Conservation (phyloP, 192 early-diverging fungal genomes). For the Linnemannia elongata region DNA sequence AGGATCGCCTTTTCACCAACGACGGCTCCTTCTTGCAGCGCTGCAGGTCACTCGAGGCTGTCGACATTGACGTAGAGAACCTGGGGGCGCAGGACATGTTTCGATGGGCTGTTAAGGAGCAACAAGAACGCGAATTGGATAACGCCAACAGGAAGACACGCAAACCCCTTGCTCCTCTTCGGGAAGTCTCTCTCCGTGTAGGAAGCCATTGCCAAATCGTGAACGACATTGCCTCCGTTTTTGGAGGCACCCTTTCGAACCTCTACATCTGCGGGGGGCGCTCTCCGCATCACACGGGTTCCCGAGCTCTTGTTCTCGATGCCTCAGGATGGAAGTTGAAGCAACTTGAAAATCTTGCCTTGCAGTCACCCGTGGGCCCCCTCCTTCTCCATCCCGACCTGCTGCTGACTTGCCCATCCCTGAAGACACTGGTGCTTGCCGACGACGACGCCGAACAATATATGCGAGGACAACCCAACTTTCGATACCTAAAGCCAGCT, state of each 20-base stretch:
- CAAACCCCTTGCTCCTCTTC: neutral
- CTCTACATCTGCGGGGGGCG: neutral
- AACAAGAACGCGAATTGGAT: neutral
- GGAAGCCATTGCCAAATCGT: neutral
- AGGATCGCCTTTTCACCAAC: neutral
- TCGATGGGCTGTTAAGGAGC: neutral
- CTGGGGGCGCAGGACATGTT: neutral
- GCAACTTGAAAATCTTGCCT: neutral
- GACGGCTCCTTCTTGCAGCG: neutral
- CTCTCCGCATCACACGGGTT: neutral
- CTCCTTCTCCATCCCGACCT: neutral
- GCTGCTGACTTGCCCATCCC: neutral
- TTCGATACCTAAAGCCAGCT: neutral
- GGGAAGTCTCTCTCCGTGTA: neutral
- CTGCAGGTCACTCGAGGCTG: neutral
- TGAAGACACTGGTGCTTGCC: neutral
- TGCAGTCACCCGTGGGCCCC: no score
- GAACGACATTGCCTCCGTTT: neutral
- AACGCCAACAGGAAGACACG: no score
- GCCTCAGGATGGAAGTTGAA: neutral
- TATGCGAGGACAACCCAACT: neutral
- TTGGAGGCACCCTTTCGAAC: neutral
- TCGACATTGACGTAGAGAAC: neutral
- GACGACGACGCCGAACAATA: neutral
- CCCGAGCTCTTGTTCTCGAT: neutral